These are phyloP conservation scores for Vanilla planifolia DNA, from an alignment of 106 monocot genomes.

Conservation along the genomic window DNA sequence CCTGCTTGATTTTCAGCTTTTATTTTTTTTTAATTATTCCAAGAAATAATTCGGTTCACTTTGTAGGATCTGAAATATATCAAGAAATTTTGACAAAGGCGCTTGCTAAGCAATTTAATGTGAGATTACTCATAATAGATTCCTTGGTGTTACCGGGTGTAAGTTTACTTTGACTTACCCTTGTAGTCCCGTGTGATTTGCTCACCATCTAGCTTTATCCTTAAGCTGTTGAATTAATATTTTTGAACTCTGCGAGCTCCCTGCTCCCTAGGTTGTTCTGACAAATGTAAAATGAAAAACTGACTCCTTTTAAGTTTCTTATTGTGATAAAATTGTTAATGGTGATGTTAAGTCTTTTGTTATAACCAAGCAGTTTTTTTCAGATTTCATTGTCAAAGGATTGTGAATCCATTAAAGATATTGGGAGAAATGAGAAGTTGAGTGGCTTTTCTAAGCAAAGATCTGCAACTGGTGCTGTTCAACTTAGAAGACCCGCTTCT, in stretches of 20 bases:
- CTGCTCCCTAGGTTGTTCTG: too few species aligned
- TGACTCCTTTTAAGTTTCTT: too few species aligned
- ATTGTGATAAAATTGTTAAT: too few species aligned
- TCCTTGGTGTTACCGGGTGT: slow-evolving; percentile 65
- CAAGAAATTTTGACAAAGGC: slow-evolving; percentile 81
- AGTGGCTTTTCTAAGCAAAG: slow-evolving; percentile 43
- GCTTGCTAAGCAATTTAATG: slow-evolving; percentile 69
- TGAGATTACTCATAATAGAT: slow-evolving; percentile 77
- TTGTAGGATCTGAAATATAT: slow-evolving; percentile 94
- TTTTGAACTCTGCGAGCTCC: too few species aligned
- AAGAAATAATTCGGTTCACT: background rate
- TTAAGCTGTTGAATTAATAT: too few species aligned
- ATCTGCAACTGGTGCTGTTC: slow-evolving; percentile 28
- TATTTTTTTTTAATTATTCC: slow-evolving; percentile 1
- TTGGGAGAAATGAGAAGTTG: slow-evolving; percentile 42
- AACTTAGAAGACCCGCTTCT: slow-evolving; percentile 61
- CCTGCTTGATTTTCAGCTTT: slow-evolving; percentile 6
- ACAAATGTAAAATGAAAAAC: too few species aligned
- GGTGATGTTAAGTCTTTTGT: too few species aligned
- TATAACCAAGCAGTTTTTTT: background rate
- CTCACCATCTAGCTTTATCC: too few species aligned
- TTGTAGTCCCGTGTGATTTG: too few species aligned
- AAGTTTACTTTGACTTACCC: slow-evolving; percentile 18
- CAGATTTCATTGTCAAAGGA: slow-evolving; percentile 57
- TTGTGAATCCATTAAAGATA: slow-evolving; percentile 62